Conservation (phyloP, 2,329 filamentous ascomycete genomes). For the Sarocladium strictum region DNA sequence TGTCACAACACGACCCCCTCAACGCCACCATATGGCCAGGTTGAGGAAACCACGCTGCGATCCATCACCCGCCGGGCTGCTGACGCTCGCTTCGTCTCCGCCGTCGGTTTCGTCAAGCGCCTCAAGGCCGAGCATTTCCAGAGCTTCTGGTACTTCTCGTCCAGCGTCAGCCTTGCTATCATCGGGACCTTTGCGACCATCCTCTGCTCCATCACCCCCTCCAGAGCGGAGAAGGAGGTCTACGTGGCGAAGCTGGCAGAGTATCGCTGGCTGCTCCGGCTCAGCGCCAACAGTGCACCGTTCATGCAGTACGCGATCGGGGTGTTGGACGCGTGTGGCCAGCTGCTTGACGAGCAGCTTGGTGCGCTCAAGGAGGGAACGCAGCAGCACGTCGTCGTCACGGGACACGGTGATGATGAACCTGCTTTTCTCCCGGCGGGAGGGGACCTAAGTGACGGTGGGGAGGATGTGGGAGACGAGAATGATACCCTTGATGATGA, state of each 20-base stretch:
- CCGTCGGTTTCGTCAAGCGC: conserved; percentile 21
- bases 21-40: not conserved
- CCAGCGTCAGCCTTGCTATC: conserved; percentile 24
- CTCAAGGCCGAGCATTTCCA: conserved; percentile 25
- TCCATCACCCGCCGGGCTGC: conserved; percentile 17
- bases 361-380: not conserved
- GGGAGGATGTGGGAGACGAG: not conserved
- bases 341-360: conserved; percentile 11
- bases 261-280: conserved; percentile 15
- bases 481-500: not conserved
- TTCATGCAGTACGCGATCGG: conserved; percentile 14
- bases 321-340: conserved; percentile 11
- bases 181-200: conserved; percentile 24
- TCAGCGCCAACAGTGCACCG: conserved; percentile 11
- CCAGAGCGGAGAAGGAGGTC: conserved; percentile 5
- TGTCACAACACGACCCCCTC: conserved; percentile 8
- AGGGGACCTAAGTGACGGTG: not conserved
- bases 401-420: not conserved
- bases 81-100: conserved; percentile 22
- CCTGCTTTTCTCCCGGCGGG: not conserved
- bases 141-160: conserved; percentile 29
- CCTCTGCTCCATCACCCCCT: conserved; percentile 16
- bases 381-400: not conserved
- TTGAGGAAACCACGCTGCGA: not conserved
- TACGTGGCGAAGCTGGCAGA: conserved; percentile 13